Conservation (phyloP, 768 basidiomycete genomes). For the Tricholomella constricta region DNA sequence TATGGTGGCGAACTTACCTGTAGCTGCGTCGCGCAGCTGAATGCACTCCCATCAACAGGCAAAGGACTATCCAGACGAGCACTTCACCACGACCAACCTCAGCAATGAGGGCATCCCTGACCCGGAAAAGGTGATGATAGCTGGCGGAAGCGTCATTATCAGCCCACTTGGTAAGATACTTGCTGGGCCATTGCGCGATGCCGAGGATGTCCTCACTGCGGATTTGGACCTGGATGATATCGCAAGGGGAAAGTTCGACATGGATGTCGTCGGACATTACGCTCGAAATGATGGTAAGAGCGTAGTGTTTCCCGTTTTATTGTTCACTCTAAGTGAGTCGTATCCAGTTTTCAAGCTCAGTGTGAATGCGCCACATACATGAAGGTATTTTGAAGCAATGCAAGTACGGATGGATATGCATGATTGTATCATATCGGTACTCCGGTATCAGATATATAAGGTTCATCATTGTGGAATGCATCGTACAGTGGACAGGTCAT, state of each 20-base stretch:
- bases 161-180: conserved; percentile 57
- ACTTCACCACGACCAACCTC: conserved; percentile 40
- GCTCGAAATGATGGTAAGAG: conserved; percentile 55
- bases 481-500: too few species aligned
- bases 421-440: too few species aligned
- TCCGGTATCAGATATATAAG: too few species aligned
- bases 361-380: conserved; percentile 7
- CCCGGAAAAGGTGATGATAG: conserved; percentile 56
- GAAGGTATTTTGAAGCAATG: too few species aligned
- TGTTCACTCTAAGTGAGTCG: background rate
- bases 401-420: too few species aligned
- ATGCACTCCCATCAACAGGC: conserved; percentile 28
- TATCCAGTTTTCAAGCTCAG: conserved; percentile 17
- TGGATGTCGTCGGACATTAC: conserved; percentile 66
- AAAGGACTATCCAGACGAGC: conserved; percentile 48
- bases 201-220: conserved; percentile 56
- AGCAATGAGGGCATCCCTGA: conserved; percentile 26
- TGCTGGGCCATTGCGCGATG: conserved; percentile 56
- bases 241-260: conserved; percentile 58
- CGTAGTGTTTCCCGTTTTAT: background rate
- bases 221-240: conserved; percentile 62
- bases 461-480: too few species aligned
- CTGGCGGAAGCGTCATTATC: conserved; percentile 63
- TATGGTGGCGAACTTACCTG: background rate
- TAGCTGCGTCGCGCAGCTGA: background rate